Conservation (phyloP, 176 grass and related monocot genomes). For the Aegilops umbellulata region DNA sequence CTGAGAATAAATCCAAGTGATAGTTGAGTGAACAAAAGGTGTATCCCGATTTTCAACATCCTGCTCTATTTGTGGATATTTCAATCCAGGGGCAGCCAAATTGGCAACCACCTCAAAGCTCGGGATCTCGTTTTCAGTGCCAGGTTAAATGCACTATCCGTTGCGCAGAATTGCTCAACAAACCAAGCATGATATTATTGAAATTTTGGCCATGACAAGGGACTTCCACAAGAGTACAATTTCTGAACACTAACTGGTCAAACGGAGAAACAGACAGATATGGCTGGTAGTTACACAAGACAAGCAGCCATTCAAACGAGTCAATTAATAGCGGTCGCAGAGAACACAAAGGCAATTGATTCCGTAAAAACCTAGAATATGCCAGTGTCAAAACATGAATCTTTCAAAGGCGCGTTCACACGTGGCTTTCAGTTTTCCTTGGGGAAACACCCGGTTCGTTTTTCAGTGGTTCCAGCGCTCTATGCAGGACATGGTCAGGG, state of each 20-base stretch:
- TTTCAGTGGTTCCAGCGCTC: neutral
- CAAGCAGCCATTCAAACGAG: neutral
- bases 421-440: neutral
- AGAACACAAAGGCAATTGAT: neutral
- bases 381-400: neutral
- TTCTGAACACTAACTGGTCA: neutral
- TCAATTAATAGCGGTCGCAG: neutral
- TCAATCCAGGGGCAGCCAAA: neutral
- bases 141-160: neutral
- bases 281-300: neutral
- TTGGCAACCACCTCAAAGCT: neutral
- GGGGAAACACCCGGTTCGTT: neutral
- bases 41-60: neutral
- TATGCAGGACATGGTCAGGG: neutral
- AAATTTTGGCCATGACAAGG: neutral
- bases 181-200: conserved; percentile 23
- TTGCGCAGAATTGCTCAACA: neutral
- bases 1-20: neutral
- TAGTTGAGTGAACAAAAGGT: neutral
- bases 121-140: neutral
- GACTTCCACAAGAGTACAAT: neutral
- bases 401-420: neutral
- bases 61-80: neutral
- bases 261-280: conserved; percentile 12
- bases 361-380: neutral